These are phyloP conservation scores for Shiraia bambusicola DNA, from an alignment of 2,329 filamentous ascomycete genomes.

Conservation along the genomic window DNA sequence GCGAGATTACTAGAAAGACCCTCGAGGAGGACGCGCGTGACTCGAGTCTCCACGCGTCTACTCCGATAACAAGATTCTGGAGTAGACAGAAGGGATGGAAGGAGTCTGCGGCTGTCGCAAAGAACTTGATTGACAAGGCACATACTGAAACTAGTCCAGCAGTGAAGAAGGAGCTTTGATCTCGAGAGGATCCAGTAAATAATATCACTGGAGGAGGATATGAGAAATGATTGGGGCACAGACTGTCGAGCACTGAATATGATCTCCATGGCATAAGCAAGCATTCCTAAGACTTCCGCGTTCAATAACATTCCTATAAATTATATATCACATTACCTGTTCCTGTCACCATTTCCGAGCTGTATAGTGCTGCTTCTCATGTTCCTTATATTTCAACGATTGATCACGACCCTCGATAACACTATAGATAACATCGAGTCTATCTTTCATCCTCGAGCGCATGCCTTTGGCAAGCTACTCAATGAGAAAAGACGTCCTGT, in stretches of 20 bases:
- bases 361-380: too few relatives aligned
- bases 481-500: constrained; percentile 42
- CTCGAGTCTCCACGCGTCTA: constrained; percentile 45
- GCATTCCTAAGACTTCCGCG: too few relatives aligned
- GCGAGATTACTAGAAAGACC: constrained; percentile 63
- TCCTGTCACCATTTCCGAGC: too few relatives aligned
- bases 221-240: too few relatives aligned
- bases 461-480: constrained; percentile 29
- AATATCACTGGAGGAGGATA: too few relatives aligned
- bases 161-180: constrained; percentile 42
- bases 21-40: constrained; percentile 61
- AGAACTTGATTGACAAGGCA: constrained; percentile 51
- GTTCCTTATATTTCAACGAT: too few relatives aligned
- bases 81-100: constrained; percentile 51
- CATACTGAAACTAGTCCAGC: constrained; percentile 30
- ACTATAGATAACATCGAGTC: background rate
- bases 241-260: too few relatives aligned
- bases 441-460: constrained; percentile 35
- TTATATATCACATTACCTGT: too few relatives aligned
- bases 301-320: too few relatives aligned
- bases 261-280: too few relatives aligned
- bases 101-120: constrained; percentile 55
- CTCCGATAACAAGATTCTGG: constrained; percentile 56
- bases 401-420: too few relatives aligned
- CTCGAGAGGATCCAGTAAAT: too few relatives aligned